phyloP scores from a whole-genome alignment of 768 basidiomycete species.

The Boletus reticuloceps region DNA sequence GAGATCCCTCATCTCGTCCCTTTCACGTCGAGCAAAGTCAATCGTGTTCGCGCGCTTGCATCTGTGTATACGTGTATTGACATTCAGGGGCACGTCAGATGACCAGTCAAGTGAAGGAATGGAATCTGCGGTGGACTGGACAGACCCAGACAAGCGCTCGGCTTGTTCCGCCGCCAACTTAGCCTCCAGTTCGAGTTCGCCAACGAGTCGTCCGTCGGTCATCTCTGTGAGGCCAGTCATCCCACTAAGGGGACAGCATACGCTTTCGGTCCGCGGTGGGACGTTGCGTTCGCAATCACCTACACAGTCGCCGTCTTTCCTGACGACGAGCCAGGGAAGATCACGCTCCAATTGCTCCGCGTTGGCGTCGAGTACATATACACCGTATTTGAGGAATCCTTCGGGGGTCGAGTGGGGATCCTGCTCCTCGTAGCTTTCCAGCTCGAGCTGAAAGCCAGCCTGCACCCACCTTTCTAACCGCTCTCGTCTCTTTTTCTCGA shows the following conservation, averaged over 20 bases:
- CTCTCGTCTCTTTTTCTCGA: conserved; percentile 56
- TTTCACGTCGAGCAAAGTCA: conserved; percentile 80
- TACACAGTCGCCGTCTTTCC: conserved; percentile 25
- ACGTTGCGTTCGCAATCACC: conserved; percentile 18
- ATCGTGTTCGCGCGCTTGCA: conserved; percentile 54
- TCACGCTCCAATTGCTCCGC: conserved; percentile 26
- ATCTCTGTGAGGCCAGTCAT: conserved; percentile 29
- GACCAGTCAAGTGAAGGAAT: background rate
- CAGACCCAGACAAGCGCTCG: background rate
- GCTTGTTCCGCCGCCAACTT: conserved; percentile 6
- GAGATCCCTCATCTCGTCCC: conserved; percentile 86
- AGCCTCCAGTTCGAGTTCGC: conserved; percentile 24
- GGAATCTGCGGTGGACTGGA: background rate
- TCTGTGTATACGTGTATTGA: conserved; percentile 22
- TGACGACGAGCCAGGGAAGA: conserved; percentile 28
- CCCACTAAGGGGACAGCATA: background rate
- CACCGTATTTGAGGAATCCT: conserved; percentile 30
- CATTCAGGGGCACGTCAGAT: background rate
- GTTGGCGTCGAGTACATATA: conserved; percentile 31
- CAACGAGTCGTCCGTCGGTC: conserved; percentile 27
- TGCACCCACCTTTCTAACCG: conserved; percentile 30
- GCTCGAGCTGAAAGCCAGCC: conserved; percentile 11
- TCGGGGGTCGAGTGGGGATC: conserved; percentile 23
- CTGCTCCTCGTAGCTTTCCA: conserved; percentile 8
- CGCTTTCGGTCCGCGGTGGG: background rate